Evolutionary conservation across 768 basidiomycete species (phyloP).

Genomic region (Megacollybia marginata): DNA sequence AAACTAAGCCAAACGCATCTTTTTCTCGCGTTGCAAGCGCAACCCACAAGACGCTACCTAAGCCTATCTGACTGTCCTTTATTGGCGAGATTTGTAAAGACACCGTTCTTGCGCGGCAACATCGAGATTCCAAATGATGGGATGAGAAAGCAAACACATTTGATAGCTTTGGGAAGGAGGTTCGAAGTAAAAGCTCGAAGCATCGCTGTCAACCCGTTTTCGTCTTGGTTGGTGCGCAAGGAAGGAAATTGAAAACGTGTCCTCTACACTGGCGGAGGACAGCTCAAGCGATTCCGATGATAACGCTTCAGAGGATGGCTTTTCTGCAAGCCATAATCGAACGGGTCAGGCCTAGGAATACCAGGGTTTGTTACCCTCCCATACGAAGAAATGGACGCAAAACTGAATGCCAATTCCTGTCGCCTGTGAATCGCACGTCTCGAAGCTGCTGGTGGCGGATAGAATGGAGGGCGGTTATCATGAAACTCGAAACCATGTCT

Average conservation of each 20-base stretch:
- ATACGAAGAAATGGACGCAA: slow-evolving; percentile 76
- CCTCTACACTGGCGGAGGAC: slow-evolving; percentile 49
- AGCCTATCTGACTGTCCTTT: no score
- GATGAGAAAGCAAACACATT: no score
- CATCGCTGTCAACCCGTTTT: slow-evolving; percentile 64
- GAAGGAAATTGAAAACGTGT: slow-evolving; percentile 76
- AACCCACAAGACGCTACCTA: no score
- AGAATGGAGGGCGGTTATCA: slow-evolving; percentile 55
- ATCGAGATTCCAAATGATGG: no score
- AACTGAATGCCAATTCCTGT: slow-evolving; percentile 61
- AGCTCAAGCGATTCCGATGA: slow-evolving; percentile 38
- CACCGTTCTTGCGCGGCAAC: no score
- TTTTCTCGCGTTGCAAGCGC: no score
- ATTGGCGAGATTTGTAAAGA: no score
- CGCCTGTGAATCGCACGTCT: slow-evolving; percentile 32
- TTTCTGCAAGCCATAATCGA: slow-evolving; percentile 58
- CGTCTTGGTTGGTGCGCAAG: slow-evolving; percentile 25
- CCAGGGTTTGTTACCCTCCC: slow-evolving; percentile 62
- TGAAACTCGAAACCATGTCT: slow-evolving; percentile 72
- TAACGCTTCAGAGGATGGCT: slow-evolving; percentile 55
- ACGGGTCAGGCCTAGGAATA: slow-evolving; percentile 60
- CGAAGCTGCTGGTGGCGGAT: slow-evolving; percentile 37
- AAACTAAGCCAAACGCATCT: no score
- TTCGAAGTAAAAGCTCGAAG: slow-evolving; percentile 72
- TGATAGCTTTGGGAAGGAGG: slow-evolving; percentile 26